Evolutionary conservation across 2,329 filamentous ascomycete species (phyloP), one percentile per base, ranked within the genome.

Genomic region (Aspergillus persii): DNA sequence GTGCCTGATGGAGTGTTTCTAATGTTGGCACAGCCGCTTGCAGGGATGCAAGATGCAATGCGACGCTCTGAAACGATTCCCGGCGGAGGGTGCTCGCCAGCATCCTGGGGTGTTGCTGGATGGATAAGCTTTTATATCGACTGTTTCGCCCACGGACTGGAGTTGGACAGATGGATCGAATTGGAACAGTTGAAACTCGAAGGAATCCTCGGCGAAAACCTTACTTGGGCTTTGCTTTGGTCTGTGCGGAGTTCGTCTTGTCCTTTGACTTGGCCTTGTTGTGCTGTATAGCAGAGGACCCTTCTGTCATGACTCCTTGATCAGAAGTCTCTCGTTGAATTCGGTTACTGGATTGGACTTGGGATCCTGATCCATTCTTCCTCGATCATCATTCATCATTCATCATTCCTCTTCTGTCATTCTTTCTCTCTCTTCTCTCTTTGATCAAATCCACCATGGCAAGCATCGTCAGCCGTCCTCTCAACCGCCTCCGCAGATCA

Each of bases 401-500:
- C 18, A 27, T 47, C 44, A 8, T 47, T 23, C 9, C 3, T 11
- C 6, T 47, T 23, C 6, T 9, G 8, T 36, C 33, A 23, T 44
- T 47, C 44, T 5, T 47, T 23, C 44, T 27, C 11, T 47, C 9
- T 23, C 7, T 26, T 47, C 12, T 8, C 26, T 54, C 36, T 15
- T 11, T 33, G 18, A 26, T 9, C 26, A 12, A n/a, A 44, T 26
- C 12, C 29, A 49, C 18, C 8, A 75, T 75, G 73, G 61, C 69
- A 5, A 64, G 62, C 50, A 63, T 71, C 12, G 65, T 73, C 56
- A 68, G 64, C 51, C 60, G 65, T n/a, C 70, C 73, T 23, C 63
- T 76, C 50, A 63, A 64, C 53, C 61, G 70, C 18, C 69, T 76
- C 52, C 73, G 72, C 60, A 70, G 67, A 49, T 54, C 65, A 23